These are phyloP conservation scores for Biancaea sappan DNA, from an alignment of 306 rosid species.

Conservation along the genomic window DNA sequence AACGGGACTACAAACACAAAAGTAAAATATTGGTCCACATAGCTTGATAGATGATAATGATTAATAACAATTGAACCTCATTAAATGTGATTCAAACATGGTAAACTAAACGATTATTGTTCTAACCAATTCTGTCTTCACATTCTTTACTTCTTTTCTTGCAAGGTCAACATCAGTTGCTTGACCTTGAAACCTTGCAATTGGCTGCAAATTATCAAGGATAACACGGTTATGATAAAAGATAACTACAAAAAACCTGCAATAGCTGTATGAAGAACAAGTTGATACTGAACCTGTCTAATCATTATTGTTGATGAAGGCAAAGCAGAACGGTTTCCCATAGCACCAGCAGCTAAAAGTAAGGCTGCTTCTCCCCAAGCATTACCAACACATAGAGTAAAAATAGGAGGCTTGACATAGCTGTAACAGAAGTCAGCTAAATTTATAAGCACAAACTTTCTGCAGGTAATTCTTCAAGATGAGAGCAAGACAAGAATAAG, in stretches of 20 bases:
- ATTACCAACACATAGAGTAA: conserved; percentile 93
- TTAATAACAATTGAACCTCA: conserved; percentile 4
- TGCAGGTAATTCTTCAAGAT: conserved; percentile 26
- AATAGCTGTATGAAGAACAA: conserved; percentile 11
- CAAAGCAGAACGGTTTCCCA: conserved; percentile 94
- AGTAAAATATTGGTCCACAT: conserved; percentile 6
- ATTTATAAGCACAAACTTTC: conserved; percentile 32
- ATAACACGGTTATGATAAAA: conserved; percentile 4
- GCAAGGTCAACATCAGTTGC: conserved; percentile 84
- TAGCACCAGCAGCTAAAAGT: conserved; percentile 95
- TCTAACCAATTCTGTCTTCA: conserved; percentile 84
- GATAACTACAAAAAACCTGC: conserved; percentile 1
- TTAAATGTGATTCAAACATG: neutral
- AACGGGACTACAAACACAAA: conserved; percentile 6
- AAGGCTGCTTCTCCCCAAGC: conserved; percentile 99
- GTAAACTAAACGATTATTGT: conserved; percentile 29
- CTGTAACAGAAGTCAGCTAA: conserved; percentile 43
- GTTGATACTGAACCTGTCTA: conserved; percentile 66
- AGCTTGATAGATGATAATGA: conserved; percentile 19
- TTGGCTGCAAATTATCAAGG: conserved; percentile 66
- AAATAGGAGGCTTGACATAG: conserved; percentile 84
- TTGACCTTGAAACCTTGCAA: conserved; percentile 94
- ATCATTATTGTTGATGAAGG: conserved; percentile 97
- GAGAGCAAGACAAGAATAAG: conserved; percentile 26
- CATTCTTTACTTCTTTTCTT: conserved; percentile 74